These are phyloP conservation scores for Singerocomus inundabilis DNA, from an alignment of 1,284 basidiomycete species.

Conservation along the genomic window DNA sequence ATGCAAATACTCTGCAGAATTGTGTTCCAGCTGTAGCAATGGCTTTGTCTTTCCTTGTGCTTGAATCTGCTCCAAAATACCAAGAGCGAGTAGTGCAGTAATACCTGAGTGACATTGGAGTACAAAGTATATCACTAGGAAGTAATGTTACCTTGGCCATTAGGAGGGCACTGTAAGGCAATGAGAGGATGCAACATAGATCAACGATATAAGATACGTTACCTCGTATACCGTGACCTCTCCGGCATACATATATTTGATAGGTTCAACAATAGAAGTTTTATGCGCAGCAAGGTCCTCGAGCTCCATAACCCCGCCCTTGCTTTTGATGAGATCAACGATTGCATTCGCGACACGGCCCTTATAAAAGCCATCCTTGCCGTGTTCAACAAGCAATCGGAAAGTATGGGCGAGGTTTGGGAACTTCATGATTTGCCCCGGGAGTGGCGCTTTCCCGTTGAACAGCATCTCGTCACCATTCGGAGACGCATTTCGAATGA, in stretches of 20 bases:
- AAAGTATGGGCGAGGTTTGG: conserved; percentile 85
- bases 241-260: conserved; percentile 82
- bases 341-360: conserved; percentile 88
- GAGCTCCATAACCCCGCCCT: conserved; percentile 89
- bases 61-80: conserved; percentile 87
- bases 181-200: background rate
- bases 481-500: conserved; percentile 80
- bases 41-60: conserved; percentile 68
- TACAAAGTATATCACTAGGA: background rate
- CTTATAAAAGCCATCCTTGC: conserved; percentile 91
- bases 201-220: conserved; percentile 10
- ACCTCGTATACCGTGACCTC: conserved; percentile 87
- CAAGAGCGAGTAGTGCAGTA: conserved; percentile 89
- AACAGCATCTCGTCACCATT: conserved; percentile 84
- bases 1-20: conserved; percentile 87
- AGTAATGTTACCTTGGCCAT: conserved; percentile 75
- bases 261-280: conserved; percentile 82
- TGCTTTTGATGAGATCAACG: conserved; percentile 77
- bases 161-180: conserved; percentile 76
- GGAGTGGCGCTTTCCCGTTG: conserved; percentile 74
- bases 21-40: conserved; percentile 81
- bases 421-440: conserved; percentile 76
- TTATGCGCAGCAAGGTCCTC: conserved; percentile 82
- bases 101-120: conserved; percentile 48
- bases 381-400: conserved; percentile 73